Percentiles rank a stretch among this genome's conserved stretches.
phyloP scores from a whole-genome alignment of 2,329 filamentous ascomycete genomes.

The Pyrenochaeta sp. region DNA sequence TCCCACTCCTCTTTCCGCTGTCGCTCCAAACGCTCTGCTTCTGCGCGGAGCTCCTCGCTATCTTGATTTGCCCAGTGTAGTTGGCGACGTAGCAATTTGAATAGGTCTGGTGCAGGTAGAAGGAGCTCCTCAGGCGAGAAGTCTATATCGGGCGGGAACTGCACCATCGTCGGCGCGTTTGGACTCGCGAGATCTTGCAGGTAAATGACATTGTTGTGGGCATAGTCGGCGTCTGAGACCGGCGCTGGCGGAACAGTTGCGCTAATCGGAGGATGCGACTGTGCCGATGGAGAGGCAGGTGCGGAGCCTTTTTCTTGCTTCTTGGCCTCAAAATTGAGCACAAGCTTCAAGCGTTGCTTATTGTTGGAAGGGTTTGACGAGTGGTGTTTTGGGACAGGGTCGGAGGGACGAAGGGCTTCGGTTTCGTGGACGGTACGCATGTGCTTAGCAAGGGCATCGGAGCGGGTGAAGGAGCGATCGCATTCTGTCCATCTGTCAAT shows the following conservation, averaged over 20 bases:
- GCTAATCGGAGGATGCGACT: conserved; percentile 33
- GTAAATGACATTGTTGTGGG: conserved; percentile 67
- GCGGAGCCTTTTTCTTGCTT: conserved; percentile 46
- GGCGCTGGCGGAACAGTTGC: conserved; percentile 23
- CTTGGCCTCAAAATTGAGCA: conserved; percentile 49
- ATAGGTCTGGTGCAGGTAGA: conserved; percentile 73
- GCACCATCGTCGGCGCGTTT: conserved; percentile 61
- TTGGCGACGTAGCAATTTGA: conserved; percentile 69
- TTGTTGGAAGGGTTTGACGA: conserved; percentile 56
- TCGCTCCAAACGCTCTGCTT: conserved; percentile 73
- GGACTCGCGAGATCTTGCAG: conserved; percentile 67
- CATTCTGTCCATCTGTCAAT: conserved; percentile 70
- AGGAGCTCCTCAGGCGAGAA: conserved; percentile 72
- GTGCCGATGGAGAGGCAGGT: conserved; percentile 44
- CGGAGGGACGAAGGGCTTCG: conserved; percentile 81
- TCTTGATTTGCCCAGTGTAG: conserved; percentile 77
- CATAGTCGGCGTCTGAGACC: conserved; percentile 49
- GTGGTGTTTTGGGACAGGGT: conserved; percentile 74
- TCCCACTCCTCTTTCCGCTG: conserved; percentile 76
- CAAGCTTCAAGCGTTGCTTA: conserved; percentile 55
- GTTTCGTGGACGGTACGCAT: conserved; percentile 99
- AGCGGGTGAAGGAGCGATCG: conserved; percentile 94
- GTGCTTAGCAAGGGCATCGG: conserved; percentile 94
- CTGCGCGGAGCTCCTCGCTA: conserved; percentile 67
- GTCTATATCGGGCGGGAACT: conserved; percentile 65